A percentile compares a stretch with the other conserved stretches of the same genome.
phyloP scores from a whole-genome alignment of 1,284 basidiomycete species.

The Marasmius fiardii region DNA sequence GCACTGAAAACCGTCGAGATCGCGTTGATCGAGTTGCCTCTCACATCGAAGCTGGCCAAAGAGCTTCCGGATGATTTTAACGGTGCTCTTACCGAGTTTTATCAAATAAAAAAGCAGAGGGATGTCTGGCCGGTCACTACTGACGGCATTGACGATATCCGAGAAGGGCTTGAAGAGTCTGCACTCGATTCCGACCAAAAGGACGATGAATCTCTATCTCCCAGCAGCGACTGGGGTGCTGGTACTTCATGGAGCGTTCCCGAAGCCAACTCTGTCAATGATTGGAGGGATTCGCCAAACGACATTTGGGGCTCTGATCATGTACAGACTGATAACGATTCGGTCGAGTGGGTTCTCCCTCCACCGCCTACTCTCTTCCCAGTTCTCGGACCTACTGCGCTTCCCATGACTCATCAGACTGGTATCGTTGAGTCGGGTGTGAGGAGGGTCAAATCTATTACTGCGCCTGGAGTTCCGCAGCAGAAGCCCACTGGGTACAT shows the following conservation, averaged over 20 bases:
- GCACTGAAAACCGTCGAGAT: slow-evolving; percentile 9
- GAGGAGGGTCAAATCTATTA: slow-evolving; percentile 39
- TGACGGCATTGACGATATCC: neutral
- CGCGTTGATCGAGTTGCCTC: slow-evolving; percentile 6
- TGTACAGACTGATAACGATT: neutral
- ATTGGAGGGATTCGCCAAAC: neutral
- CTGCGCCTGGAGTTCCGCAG: slow-evolving; percentile 17
- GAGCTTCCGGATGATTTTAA: slow-evolving; percentile 12
- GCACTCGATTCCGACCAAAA: too few relatives aligned
- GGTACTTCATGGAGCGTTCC: neutral
- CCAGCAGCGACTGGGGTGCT: neutral
- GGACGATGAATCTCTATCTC: too few relatives aligned
- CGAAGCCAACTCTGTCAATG: neutral
- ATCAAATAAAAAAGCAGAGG: neutral
- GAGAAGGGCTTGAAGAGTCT: too few relatives aligned
- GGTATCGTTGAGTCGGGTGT: slow-evolving; percentile 52
- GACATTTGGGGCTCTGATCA: neutral
- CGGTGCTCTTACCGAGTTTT: slow-evolving; percentile 8
- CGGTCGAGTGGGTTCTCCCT: neutral
- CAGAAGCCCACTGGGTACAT: neutral
- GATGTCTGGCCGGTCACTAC: neutral
- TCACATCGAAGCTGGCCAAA: slow-evolving; percentile 2
- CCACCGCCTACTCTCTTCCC: neutral
- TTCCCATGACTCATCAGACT: slow-evolving; percentile 45
- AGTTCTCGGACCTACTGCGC: slow-evolving; percentile 40